These are phyloP conservation scores for Kodamaea kaohsiungensis DNA, from an alignment of 805 yeast species.

Conservation along the genomic window DNA sequence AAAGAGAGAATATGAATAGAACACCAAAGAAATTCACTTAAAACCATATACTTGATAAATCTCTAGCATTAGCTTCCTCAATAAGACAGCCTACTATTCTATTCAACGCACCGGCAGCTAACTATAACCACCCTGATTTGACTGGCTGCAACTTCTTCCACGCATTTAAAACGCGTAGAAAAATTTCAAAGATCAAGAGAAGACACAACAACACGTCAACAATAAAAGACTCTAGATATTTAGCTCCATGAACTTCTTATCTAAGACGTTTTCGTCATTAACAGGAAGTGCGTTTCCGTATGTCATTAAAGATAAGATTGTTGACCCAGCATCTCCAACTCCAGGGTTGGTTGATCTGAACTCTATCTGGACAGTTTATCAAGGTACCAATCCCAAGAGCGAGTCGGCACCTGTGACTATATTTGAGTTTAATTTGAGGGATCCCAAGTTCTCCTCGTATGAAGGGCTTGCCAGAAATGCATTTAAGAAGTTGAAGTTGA, in stretches of 20 bases:
- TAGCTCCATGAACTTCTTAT: conserved; percentile 61
- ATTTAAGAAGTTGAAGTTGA: conserved; percentile 49
- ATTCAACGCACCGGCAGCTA: too few relatives aligned
- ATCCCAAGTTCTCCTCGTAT: conserved; percentile 29
- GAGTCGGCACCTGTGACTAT: conserved; percentile 56
- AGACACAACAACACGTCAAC: neutral
- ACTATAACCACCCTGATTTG: too few relatives aligned
- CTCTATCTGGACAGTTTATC: conserved; percentile 62
- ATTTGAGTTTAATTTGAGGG: conserved; percentile 59
- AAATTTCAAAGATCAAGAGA: neutral
- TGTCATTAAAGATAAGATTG: conserved; percentile 47
- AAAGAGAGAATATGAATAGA: too few relatives aligned
- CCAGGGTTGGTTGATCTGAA: conserved; percentile 21
- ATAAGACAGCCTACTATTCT: too few relatives aligned
- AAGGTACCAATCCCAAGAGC: conserved; percentile 57
- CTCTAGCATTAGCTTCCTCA: too few relatives aligned
- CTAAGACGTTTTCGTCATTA: conserved; percentile 58
- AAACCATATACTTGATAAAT: too few relatives aligned
- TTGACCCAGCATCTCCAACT: conserved; percentile 23
- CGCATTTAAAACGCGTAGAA: conserved; percentile 1
- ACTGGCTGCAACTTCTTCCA: too few relatives aligned
- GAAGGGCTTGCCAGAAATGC: conserved; percentile 37
- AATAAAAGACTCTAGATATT: neutral
- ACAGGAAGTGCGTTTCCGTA: conserved; percentile 64
- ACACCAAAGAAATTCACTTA: too few relatives aligned